phyloP scores from a whole-genome alignment of 75 land plant species.

The Adiantum capillusveneris region DNA sequence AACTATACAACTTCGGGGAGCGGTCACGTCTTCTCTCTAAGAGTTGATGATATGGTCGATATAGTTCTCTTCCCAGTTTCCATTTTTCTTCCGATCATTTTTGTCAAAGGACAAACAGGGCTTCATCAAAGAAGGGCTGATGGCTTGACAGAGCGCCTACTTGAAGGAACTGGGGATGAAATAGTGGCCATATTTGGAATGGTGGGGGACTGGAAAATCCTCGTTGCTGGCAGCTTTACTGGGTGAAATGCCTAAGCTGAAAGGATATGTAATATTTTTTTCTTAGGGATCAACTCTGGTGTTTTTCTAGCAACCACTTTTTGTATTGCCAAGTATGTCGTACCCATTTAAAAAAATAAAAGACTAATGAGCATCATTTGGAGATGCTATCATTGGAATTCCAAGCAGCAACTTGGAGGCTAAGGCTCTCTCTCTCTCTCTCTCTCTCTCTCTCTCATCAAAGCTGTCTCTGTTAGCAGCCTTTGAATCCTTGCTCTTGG shows the following conservation, averaged over 20 bases:
- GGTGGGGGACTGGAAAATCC: slow-evolving; percentile 95
- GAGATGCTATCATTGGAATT: too few relatives aligned
- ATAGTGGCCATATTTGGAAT: slow-evolving; percentile 70
- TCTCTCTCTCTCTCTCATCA: too few relatives aligned
- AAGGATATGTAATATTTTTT: slow-evolving; percentile 78
- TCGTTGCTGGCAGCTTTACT: slow-evolving; percentile 67
- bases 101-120: slow-evolving; percentile 57
- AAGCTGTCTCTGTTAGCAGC: too few relatives aligned
- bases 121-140: slow-evolving; percentile 8
- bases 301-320: too few relatives aligned
- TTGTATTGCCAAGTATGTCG: too few relatives aligned
- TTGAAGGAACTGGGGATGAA: slow-evolving; percentile 4
- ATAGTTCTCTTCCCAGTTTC: slow-evolving; percentile 37
- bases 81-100: slow-evolving; percentile 33
- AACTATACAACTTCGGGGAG: slow-evolving; percentile 31
- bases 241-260: slow-evolving; percentile 84
- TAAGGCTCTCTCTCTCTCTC: too few relatives aligned
- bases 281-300: too few relatives aligned
- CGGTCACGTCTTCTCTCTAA: slow-evolving; percentile 50
- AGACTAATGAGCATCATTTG: too few relatives aligned
- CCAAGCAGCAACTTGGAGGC: too few relatives aligned
- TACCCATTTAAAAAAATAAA: too few relatives aligned
- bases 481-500: too few relatives aligned
- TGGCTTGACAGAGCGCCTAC: slow-evolving; percentile 32
- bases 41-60: slow-evolving; percentile 47